These are phyloP conservation scores for Prunus campanulata DNA, from an alignment of 306 rosid genomes.

Conservation along the genomic window DNA sequence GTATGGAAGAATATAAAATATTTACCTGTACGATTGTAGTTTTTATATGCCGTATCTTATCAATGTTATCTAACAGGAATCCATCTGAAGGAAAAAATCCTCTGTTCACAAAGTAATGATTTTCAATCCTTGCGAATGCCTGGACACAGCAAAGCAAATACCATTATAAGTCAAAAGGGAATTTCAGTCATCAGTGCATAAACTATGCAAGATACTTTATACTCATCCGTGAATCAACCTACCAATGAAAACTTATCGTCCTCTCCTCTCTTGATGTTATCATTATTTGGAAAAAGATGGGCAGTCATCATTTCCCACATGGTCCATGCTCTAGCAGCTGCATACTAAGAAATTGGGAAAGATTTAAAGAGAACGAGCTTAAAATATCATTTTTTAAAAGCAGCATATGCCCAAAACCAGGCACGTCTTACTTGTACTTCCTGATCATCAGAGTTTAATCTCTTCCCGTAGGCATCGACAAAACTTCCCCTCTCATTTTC, in stretches of 20 bases:
- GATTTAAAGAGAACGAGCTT: slow-evolving; percentile 17
- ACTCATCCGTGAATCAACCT: slow-evolving; percentile 23
- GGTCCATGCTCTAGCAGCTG: slow-evolving; percentile 99
- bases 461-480: slow-evolving; percentile 71
- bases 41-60: slow-evolving; percentile 80
- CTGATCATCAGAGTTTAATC: slow-evolving; percentile 73
- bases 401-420: slow-evolving; percentile 19
- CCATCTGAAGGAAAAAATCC: slow-evolving; percentile 89
- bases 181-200: not conserved
- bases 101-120: slow-evolving; percentile 79
- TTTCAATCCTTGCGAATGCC: slow-evolving; percentile 99
- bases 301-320: slow-evolving; percentile 99
- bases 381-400: not conserved
- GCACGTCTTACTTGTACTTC: slow-evolving; percentile 64
- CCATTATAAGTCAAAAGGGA: slow-evolving; percentile 14
- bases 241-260: slow-evolving; percentile 86
- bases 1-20: slow-evolving; percentile 1
- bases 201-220: not conserved
- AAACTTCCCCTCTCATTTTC: slow-evolving; percentile 77
- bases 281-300: slow-evolving; percentile 84
- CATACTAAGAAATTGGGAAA: slow-evolving; percentile 54
- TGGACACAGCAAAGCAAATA: slow-evolving; percentile 27
- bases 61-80: slow-evolving; percentile 69
- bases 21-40: slow-evolving; percentile 79
- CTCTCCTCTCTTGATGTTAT: slow-evolving; percentile 70